These are phyloP conservation scores for Talaromyces proteolyticus DNA, from an alignment of 495 filamentous ascomycete species.

Conservation along the genomic window DNA sequence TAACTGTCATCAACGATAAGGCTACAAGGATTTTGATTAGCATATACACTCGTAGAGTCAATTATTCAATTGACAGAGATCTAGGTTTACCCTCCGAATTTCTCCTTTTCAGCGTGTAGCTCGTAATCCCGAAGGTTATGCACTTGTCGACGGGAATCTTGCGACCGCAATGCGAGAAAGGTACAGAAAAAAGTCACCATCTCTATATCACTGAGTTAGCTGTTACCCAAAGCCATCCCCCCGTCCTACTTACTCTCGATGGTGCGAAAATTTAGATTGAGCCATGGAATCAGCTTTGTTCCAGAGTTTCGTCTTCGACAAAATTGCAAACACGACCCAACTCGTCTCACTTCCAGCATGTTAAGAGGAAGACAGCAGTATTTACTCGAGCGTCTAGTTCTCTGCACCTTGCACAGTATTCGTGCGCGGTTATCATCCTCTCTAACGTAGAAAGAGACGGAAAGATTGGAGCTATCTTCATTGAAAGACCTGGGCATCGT, in stretches of 20 bases:
- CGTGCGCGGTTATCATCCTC: slow-evolving; percentile 47
- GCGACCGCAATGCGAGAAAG: slow-evolving; percentile 67
- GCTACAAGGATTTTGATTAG: slow-evolving; percentile 31
- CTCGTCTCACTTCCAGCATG: slow-evolving; percentile 46
- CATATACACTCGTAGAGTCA: not conserved
- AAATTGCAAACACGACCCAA: slow-evolving; percentile 47
- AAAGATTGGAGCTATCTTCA: slow-evolving; percentile 36
- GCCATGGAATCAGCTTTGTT: slow-evolving; percentile 45
- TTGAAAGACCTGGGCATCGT: slow-evolving; percentile 32
- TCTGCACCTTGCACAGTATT: slow-evolving; percentile 48
- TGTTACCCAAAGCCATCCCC: not conserved
- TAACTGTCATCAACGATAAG: slow-evolving; percentile 66
- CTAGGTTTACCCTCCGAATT: slow-evolving; percentile 62
- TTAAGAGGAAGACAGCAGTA: slow-evolving; percentile 47
- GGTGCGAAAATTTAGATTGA: slow-evolving; percentile 48
- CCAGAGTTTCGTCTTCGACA: slow-evolving; percentile 41
- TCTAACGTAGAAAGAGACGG: slow-evolving; percentile 50
- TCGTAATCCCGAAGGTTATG: slow-evolving; percentile 52
- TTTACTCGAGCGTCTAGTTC: slow-evolving; percentile 25
- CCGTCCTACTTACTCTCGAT: slow-evolving; percentile 47
- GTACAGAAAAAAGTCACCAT: slow-evolving; percentile 78
- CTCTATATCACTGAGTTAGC: slow-evolving; percentile 21
- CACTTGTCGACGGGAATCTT: slow-evolving; percentile 50
- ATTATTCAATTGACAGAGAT: not conserved
- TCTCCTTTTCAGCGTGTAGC: slow-evolving; percentile 54